Percentiles rank a stretch among this genome's conserved stretches.
phyloP scores from a whole-genome alignment of 2,329 filamentous ascomycete genomes.

The Claviceps purpurea region DNA sequence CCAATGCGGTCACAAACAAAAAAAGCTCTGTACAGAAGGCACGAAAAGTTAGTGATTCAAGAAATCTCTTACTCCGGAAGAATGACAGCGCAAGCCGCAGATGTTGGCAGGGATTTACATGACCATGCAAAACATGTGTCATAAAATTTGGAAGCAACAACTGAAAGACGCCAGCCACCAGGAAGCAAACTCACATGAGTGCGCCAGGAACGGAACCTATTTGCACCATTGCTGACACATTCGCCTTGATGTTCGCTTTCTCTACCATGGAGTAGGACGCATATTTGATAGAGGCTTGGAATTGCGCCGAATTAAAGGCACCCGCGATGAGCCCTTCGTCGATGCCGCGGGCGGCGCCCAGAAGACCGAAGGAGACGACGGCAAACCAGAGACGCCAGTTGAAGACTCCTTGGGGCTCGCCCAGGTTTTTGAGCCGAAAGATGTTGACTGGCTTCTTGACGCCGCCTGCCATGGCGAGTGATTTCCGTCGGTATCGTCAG shows the following conservation, averaged over 20 bases:
- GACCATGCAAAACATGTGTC: not conserved
- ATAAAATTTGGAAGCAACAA: not conserved
- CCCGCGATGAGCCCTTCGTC: slow-evolving; percentile 69
- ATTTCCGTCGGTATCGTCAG: no score
- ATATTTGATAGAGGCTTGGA: slow-evolving; percentile 46
- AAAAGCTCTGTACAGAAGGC: slow-evolving; percentile 32
- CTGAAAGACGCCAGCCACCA: not conserved
- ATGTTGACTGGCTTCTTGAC: slow-evolving; percentile 46
- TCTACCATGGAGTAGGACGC: slow-evolving; percentile 36
- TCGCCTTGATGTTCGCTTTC: slow-evolving; percentile 56
- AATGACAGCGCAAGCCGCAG: no score
- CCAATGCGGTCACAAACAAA: slow-evolving; percentile 46
- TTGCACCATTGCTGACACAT: slow-evolving; percentile 72
- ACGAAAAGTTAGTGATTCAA: not conserved
- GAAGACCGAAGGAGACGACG: slow-evolving; percentile 58
- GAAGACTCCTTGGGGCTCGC: slow-evolving; percentile 56
- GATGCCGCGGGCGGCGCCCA: slow-evolving; percentile 66
- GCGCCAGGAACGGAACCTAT: slow-evolving; percentile 63
- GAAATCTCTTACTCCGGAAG: no score
- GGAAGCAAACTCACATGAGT: slow-evolving; percentile 29
- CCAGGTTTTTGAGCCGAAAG: slow-evolving; percentile 49
- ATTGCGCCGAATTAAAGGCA: slow-evolving; percentile 53
- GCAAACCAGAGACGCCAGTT: slow-evolving; percentile 73
- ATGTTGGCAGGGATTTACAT: no score
- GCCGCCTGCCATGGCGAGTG: slow-evolving; percentile 31